A percentile compares a stretch with the other conserved stretches of the same genome.
Conservation (phyloP, 176 grass and related monocot genomes). For the Neostapfia colusana region DNA sequence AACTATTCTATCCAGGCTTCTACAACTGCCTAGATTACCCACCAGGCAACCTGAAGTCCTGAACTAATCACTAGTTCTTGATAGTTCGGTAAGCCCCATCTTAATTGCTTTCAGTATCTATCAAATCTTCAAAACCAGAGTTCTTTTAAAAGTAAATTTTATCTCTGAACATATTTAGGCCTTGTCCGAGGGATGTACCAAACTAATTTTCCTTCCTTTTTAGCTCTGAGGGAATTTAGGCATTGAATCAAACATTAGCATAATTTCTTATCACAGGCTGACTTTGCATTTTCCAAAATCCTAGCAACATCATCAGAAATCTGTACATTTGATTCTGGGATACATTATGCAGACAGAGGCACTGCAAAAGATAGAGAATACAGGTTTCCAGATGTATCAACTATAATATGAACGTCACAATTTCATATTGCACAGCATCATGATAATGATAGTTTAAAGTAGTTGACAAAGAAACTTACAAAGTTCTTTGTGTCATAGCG, state of each 20-base stretch:
- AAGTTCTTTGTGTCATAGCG: conserved; percentile 74
- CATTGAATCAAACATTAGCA: not conserved
- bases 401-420: conserved; percentile 25
- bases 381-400: not conserved
- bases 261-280: not conserved
- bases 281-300: too few relatives aligned
- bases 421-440: not conserved
- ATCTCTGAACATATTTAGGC: not conserved
- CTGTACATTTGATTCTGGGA: not conserved
- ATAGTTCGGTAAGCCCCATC: not conserved
- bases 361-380: not conserved
- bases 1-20: not conserved
- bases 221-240: not conserved
- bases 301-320: too few relatives aligned
- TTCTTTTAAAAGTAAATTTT: not conserved
- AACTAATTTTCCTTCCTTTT: too few relatives aligned
- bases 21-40: not conserved
- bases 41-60: not conserved
- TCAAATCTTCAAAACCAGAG: not conserved
- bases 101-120: not conserved
- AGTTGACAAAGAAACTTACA: conserved; percentile 38
- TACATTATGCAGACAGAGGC: conserved; percentile 3
- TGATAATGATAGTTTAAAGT: conserved; percentile 9
- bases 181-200: not conserved
- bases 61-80: not conserved